Evolutionary conservation across 495 filamentous ascomycete species (phyloP), one percentile per base, ranked within the genome.

Genomic region (Penicillium coprophilum): DNA sequence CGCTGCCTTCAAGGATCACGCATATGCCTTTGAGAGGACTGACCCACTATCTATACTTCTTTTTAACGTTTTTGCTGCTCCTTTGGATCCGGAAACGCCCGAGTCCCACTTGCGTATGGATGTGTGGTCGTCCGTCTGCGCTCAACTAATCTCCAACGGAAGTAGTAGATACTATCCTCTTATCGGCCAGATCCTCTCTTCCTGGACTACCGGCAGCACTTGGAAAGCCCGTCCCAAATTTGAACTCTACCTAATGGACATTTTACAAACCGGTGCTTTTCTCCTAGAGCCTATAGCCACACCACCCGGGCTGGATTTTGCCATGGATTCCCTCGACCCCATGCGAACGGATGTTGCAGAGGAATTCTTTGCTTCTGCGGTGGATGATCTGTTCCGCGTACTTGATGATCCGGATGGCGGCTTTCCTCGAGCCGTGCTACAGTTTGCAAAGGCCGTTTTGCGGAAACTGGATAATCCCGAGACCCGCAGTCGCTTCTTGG

Each of bases 231-330:
- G 86, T 58, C 84, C 85, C 59, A 92, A 90, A 61, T 86, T 98
- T 78, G 92, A 96, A 75, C 86, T 90, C 64, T 96, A 91, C 65
- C 82, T 98, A 6, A 93, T 95, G 90, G 86, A 91, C 66, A 87
- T 93, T 55, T 82, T 98, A 19, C 90, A 96, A 72, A 89, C 92
- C 65, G 94, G 94, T 56, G 85, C 89, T 24, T 97, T 96, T 66
- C 74, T 98, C 52, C 78, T 96, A 69, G 91, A 96, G 79, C 86
- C 68, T 82, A 89, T 73, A 86, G 91, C 74, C 65, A 72, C 68
- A 57, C 77, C 60, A 54, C 58, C 72, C 46, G 70, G 72, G n/a
- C 53, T 73, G 60, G 66, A 64, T 24, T 69, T 69, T 68, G 67
- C 70, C 56, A 65, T 72, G 45, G 78, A 81, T 46, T 66, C 74